Evolutionary conservation across 2,329 filamentous ascomycete genomes (phyloP), one percentile per base, ranked within the genome.

Genomic region (Epichloe uncinata): DNA sequence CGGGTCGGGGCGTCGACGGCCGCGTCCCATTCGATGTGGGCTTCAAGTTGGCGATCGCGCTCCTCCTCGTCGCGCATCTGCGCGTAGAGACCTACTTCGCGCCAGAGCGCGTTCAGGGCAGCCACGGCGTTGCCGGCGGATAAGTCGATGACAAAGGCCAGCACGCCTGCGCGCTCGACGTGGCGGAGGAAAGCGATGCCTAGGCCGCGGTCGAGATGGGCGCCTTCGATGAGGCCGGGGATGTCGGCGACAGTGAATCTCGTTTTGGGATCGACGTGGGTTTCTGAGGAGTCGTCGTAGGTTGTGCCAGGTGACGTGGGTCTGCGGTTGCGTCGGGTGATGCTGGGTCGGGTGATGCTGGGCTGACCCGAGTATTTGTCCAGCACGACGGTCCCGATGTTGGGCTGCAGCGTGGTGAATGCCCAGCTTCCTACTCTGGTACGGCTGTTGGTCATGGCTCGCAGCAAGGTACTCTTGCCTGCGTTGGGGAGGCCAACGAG

Each of bases 241-340:
- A 98, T 97, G 64, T 98, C 93, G 15, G 93, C 93, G 52, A 98
- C 84, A 8, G 87, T 95, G 66, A 97, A 95, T 51, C 85, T 82
- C 1, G 85, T 88, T 35, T 89, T 78, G 1, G 78, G 70, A 63
- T 68, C 75, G 58, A 62, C 73, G 64, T 64, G 73, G 44, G 74
- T 68, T 6, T 65, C 72, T 58, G 45, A 33, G 2, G 20, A 30
- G 12, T 11, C 11, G 15, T 36, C 44, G 76, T 65, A 4, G 69
- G 49, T 1, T 88, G 87, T 0, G 87, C 87, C 0, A 63, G 66
- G 43, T 5, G 49, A 11, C 11, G 9, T 13, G 18, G 22, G 7
- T 43, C 30, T 36, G 11, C 38, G 20, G 15, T 36, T 42, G 5
- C 33, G 15, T 36, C 44, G 43, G 16, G 18, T 33, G 13, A 20